Evolutionary conservation across 208 protist genomes (phyloP), one percentile per base, ranked within the genome.

Genomic region (Leishmania gerbilli): DNA sequence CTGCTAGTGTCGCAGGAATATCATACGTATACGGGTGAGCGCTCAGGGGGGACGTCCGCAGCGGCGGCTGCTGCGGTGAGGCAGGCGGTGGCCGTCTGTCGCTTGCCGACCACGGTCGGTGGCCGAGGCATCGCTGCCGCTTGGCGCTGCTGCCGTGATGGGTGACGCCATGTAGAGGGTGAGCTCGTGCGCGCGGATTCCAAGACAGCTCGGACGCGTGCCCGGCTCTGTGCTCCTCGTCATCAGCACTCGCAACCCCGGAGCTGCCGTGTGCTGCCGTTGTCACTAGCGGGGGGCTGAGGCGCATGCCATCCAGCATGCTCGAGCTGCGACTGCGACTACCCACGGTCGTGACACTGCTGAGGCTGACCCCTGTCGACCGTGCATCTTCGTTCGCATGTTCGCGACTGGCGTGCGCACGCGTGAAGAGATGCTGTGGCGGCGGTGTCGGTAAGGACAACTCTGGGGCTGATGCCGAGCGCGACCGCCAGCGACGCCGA

Each of bases 1-100:
- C 2, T 6, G 74, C 74, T 3, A 84, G 60, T 34, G 80, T 76
- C 42, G 58, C 42, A 4, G 65, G 51, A 56, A 84, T 65, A 31
- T 77, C 74, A 21, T 27, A 11, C 7, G 45, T 58, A 17, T 53
- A 34, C 69, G 45, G 13, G 34, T 17, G 31, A 51, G 47, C 69
- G 45, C 27, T 15, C 42, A 13, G 8, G 40, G 2, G 77, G 21
- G 45, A 24, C 31, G 31, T 74, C 49, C 19, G n/a, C 62, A 1
- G 37, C 19, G 64, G 65, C 47, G 34, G 27, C 27, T 7, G 55
- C 31, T 47, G 74, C 74, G 53, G 40, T 51, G 74, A 77, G 40
- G 31, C 74, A 77, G 6, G 40, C 58, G 60, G 27, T 24, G 58
- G n/a, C 21, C 34, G n/a, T 67, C 34, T 31, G 62, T 45, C 31